Percentiles rank a stretch among this genome's conserved stretches.
Conservation (phyloP, 2,329 filamentous ascomycete genomes). For the Allantophomopsis lycopodina region DNA sequence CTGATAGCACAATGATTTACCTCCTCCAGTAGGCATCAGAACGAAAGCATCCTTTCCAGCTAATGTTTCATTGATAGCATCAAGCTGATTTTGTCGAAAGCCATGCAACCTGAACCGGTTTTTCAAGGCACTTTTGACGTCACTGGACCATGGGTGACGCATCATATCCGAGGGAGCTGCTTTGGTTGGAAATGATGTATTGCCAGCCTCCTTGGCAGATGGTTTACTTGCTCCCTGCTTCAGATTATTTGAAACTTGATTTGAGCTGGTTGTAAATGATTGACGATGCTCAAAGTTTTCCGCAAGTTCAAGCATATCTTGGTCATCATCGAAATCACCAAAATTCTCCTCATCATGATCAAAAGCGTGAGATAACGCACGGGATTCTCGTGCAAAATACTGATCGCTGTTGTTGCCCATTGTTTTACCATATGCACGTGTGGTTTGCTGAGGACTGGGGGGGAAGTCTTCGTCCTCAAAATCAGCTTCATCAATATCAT, state of each 20-base stretch:
- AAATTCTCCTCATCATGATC: constrained; percentile 1
- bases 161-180: constrained; percentile 34
- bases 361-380: no score
- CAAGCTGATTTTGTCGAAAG: constrained; percentile 82
- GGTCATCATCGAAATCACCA: constrained; percentile 16
- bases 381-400: no score
- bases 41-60: constrained; percentile 83
- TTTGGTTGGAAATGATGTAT: not conserved
- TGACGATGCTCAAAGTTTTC: constrained; percentile 25
- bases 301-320: constrained; percentile 25
- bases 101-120: constrained; percentile 73
- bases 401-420: no score
- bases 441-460: no score
- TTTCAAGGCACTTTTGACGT: constrained; percentile 69
- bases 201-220: constrained; percentile 4
- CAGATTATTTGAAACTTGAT: constrained; percentile 9
- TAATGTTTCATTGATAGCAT: constrained; percentile 90
- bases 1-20: constrained; percentile 95
- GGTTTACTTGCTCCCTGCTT: constrained; percentile 4
- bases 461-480: constrained; percentile 6
- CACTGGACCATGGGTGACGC: constrained; percentile 68
- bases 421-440: no score
- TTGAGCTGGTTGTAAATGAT: constrained; percentile 5
- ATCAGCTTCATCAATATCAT: constrained; percentile 11
- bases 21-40: constrained; percentile 93